A percentile compares a stretch with the other conserved stretches of the same genome.
These are phyloP conservation scores for Aspergillus piperis DNA, from an alignment of 2,329 filamentous ascomycete species.

Conservation along the genomic window DNA sequence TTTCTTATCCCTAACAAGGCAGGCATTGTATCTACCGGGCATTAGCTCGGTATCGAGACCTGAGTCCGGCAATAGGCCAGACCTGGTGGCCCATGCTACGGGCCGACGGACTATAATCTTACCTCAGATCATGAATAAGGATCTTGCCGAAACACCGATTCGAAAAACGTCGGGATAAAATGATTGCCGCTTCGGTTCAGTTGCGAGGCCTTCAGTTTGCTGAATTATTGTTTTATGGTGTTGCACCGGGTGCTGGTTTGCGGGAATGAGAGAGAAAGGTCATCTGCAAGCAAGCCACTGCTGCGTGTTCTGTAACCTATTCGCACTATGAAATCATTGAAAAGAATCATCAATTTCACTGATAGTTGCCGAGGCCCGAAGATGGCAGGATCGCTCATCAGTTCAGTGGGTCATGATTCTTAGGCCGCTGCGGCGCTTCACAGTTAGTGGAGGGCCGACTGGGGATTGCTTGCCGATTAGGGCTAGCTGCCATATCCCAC, in stretches of 20 bases:
- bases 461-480: background rate
- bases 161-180: background rate
- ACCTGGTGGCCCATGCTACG: background rate
- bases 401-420: background rate
- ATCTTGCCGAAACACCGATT: background rate
- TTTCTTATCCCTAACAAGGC: background rate
- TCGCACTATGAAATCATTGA: too few species aligned
- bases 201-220: too few species aligned
- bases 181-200: too few species aligned
- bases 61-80: background rate
- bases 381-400: too few species aligned
- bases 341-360: too few species aligned
- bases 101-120: background rate
- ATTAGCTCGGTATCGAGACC: background rate
- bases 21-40: too few species aligned
- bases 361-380: too few species aligned
- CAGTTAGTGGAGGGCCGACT: background rate
- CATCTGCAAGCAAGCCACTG: too few species aligned
- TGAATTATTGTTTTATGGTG: too few species aligned
- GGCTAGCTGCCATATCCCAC: background rate
- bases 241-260: too few species aligned
- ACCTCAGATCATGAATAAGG: background rate
- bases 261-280: too few species aligned
- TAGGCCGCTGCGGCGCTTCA: background rate
- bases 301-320: too few species aligned